Percentiles rank a stretch among this genome's conserved stretches.
phyloP scores from a whole-genome alignment of 1,139 yeast species.

The Ashbya aceris region DNA sequence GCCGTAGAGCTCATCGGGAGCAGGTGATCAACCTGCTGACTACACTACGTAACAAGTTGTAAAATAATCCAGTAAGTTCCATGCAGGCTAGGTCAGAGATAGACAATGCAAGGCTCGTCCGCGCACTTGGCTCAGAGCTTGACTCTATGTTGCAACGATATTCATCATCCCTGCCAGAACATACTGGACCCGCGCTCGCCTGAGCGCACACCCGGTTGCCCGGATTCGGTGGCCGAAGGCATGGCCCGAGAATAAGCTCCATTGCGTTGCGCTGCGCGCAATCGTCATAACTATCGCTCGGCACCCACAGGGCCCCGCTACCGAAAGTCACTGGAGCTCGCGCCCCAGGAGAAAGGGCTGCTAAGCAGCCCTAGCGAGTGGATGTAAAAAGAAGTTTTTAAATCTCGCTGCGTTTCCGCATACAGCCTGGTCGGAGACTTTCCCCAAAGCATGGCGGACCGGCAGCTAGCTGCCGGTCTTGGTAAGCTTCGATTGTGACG shows the following conservation, averaged over 20 bases:
- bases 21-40: background rate
- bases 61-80: background rate
- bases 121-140: constrained; percentile 64
- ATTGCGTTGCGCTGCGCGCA: constrained; percentile 59
- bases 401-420: constrained; percentile 38
- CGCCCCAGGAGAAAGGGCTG: constrained; percentile 1
- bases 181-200: constrained; percentile 2
- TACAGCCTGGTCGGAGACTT: constrained; percentile 80
- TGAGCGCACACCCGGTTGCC: constrained; percentile 17
- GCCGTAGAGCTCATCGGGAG: constrained; percentile 56
- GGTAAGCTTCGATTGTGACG: constrained; percentile 72
- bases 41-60: constrained; percentile 1
- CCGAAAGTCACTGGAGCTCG: constrained; percentile 36
- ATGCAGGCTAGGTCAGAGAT: constrained; percentile 3
- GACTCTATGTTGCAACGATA: constrained; percentile 84
- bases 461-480: constrained; percentile 32
- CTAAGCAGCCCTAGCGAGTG: constrained; percentile 23
- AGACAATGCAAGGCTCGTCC: constrained; percentile 41
- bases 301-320: constrained; percentile 43
- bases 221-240: constrained; percentile 36
- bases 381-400: constrained; percentile 31
- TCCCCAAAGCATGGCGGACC: constrained; percentile 64
- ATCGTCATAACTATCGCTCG: constrained; percentile 79
- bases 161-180: constrained; percentile 48
- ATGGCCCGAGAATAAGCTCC: constrained; percentile 77